These are phyloP conservation scores for Nicotiana rustica DNA, from an alignment of 305 asterid species.

Conservation along the genomic window DNA sequence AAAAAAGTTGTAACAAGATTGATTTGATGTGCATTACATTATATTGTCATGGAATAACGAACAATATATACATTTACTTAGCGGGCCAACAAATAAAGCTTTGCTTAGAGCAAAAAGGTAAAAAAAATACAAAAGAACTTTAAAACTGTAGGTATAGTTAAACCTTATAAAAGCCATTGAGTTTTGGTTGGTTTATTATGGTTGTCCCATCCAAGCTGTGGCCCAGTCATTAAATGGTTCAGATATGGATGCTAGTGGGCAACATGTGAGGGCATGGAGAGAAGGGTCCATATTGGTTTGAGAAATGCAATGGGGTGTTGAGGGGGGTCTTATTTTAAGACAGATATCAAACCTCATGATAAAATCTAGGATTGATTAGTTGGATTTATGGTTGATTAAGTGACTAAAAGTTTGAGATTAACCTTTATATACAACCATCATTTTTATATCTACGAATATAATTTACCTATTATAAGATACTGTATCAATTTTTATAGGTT, in stretches of 20 bases:
- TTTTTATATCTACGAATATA: not conserved
- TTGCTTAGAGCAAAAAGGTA: slow-evolving; percentile 18
- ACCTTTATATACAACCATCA: not conserved
- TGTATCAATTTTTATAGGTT: not conserved
- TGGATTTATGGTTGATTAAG: slow-evolving; percentile 17
- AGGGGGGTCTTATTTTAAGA: not conserved
- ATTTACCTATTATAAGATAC: not conserved
- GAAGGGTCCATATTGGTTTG: slow-evolving; percentile 44
- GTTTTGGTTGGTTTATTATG: slow-evolving; percentile 28
- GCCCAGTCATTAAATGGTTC: slow-evolving; percentile 62
- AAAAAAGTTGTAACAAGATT: slow-evolving; percentile 44
- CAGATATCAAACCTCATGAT: not conserved
- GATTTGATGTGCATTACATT: slow-evolving; percentile 52
- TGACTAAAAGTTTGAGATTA: not conserved
- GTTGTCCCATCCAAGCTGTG: slow-evolving; percentile 49
- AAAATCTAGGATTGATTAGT: slow-evolving; percentile 3
- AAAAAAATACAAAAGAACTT: not conserved
- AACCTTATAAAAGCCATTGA: not conserved
- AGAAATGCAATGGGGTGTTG: too few species aligned
- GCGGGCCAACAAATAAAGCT: slow-evolving; percentile 47
- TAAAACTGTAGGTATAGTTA: not conserved
- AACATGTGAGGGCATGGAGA: slow-evolving; percentile 70
- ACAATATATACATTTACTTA: slow-evolving; percentile 25
- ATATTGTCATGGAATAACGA: not conserved
- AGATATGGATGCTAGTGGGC: slow-evolving; percentile 69